Evolutionary conservation across 345 rosid genomes (phyloP), one percentile per base, ranked within the genome.

Genomic region (Acer negundo): DNA sequence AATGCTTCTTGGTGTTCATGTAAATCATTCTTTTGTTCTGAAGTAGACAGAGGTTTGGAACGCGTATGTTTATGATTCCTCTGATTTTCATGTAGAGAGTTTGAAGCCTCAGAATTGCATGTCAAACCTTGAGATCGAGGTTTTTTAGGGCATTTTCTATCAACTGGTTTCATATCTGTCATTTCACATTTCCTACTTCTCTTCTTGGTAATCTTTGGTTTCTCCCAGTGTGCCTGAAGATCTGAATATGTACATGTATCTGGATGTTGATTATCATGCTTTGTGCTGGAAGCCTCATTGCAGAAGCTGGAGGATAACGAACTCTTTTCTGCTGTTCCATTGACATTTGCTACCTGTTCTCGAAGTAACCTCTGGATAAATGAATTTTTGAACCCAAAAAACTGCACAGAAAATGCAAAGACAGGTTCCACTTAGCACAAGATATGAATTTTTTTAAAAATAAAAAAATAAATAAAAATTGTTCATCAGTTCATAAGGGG

Each of bases 291-390:
- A 76, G 81, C 76, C 72, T 69, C 87, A 62, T 78, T 78, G 83
- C 82, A 79, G 75, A 85, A 84, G 82, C 77, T 81, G 70, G 94
- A 81, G 77, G 84, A 64, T 64, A 79, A n/a, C 51, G 80, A 76
- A 67, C 78, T 81, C 7, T 16, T 73, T 59, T 85, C 91, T 69
- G 85, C 85, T 69, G 77, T 80, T 82, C 90, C 93, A 68, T 87
- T 82, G 77, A 88, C 80, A 70, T 86, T 84, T 68, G 92, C 86
- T 83, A 89, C 92, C 77, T 91, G 84, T 85, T 96, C 97, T 82
- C 97, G 84, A 72, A 96, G 93, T 76, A 94, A 79, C 85, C 98
- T 87, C 82, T 94, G 96, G 72, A 96, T 93, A 80, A 88, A 85
- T 22, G 88, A 85, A 78, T 88, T 89, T 83, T 87, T 92, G 79